Conservation (phyloP, 2,329 filamentous ascomycete species). For the Hypocrella siamensis region DNA sequence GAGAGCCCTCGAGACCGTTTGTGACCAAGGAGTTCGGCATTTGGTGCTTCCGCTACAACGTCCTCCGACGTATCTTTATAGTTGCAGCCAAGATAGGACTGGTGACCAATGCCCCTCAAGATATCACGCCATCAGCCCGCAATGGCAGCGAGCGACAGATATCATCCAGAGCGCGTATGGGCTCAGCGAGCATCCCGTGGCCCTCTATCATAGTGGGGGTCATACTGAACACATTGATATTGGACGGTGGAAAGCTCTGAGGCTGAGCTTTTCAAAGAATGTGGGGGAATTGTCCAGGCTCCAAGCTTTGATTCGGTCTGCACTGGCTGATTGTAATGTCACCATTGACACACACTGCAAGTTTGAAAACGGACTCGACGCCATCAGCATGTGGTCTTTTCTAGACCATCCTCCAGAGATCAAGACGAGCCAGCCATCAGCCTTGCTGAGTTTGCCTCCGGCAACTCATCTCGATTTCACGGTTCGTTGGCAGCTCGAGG, state of each 20-base stretch:
- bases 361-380: conserved; percentile 21
- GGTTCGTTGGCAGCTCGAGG: conserved; percentile 81
- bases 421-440: conserved; percentile 10
- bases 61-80: conserved; percentile 33
- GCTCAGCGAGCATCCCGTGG: conserved; percentile 18
- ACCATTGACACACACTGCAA: conserved; percentile 22
- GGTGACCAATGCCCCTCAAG: background rate
- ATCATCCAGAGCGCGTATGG: conserved; percentile 21
- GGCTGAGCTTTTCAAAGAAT: conserved; percentile 18
- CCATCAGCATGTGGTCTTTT: conserved; percentile 14
- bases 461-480: conserved; percentile 42
- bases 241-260: conserved; percentile 41
- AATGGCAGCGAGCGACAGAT: conserved; percentile 33
- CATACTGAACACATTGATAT: conserved; percentile 28
- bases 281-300: conserved; percentile 12
- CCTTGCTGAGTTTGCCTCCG: conserved; percentile 10
- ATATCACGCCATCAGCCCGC: background rate
- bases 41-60: conserved; percentile 31
- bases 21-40: conserved; percentile 14
- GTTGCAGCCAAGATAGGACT: conserved; percentile 21
- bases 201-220: conserved; percentile 20
- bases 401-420: conserved; percentile 11
- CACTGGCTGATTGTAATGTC: conserved; percentile 62
- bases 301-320: conserved; percentile 24
- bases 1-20: conserved; percentile 18